A percentile compares a stretch with the other conserved stretches of the same genome.
Conservation (phyloP, 352 stramenopile species). For the Pythium biforme region DNA sequence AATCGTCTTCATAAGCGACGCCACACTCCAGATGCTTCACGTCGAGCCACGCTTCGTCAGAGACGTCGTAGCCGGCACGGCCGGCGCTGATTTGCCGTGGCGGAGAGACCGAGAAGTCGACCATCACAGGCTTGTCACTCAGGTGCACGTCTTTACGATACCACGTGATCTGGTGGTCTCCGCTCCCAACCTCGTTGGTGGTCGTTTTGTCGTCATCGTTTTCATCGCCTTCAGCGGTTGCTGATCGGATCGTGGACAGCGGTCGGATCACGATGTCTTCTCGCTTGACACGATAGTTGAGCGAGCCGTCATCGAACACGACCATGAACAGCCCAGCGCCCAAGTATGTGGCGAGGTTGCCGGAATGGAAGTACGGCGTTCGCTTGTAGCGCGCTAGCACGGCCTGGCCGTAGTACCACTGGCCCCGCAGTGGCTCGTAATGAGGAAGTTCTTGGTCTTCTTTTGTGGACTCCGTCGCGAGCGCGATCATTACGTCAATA, state of each 20-base stretch:
- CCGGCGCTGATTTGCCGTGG: slow-evolving; percentile 24
- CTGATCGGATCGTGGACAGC: neutral
- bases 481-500: slow-evolving; percentile 18
- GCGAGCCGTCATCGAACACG: slow-evolving; percentile 72
- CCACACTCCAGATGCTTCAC: slow-evolving; percentile 77
- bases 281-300: slow-evolving; percentile 65
- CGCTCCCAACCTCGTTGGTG: no score
- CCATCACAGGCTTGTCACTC: slow-evolving; percentile 32
- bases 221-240: neutral
- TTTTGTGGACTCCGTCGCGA: neutral
- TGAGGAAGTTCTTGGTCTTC: slow-evolving; percentile 13
- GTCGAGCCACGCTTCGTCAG: slow-evolving; percentile 38
- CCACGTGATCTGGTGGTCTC: slow-evolving; percentile 25
- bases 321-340: slow-evolving; percentile 71
- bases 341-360: slow-evolving; percentile 76
- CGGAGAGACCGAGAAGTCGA: slow-evolving; percentile 35
- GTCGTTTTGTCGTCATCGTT: slow-evolving; percentile 1
- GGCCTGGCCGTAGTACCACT: slow-evolving; percentile 63
- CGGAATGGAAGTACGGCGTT: slow-evolving; percentile 77
- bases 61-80: slow-evolving; percentile 24
- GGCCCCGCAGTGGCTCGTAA: slow-evolving; percentile 53
- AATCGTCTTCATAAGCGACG: slow-evolving; percentile 75
- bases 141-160: slow-evolving; percentile 28
- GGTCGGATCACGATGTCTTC: slow-evolving; percentile 62
- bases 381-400: slow-evolving; percentile 69